Base-by-base conservation (phyloP, 2,329 filamentous ascomycete genomes). In the Xylaria digitata region DNA sequence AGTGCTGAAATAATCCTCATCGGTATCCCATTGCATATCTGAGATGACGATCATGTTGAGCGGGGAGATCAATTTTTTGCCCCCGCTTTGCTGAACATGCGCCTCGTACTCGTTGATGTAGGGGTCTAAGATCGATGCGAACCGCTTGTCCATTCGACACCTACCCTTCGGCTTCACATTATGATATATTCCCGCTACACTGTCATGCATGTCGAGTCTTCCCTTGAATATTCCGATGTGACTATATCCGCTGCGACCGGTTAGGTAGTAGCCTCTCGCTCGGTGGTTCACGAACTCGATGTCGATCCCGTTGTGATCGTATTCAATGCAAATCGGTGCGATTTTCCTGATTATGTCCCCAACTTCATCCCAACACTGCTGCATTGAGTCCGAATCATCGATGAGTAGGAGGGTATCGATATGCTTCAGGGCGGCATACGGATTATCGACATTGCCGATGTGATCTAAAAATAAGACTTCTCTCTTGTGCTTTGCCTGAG, bases 1-100 rank as follows among this genome's bases (percentile, higher is more conserved):
- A 2, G 56, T 40, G 6, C 37, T 37, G 8, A 66, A 60, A 9
- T 6, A 7, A 7, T 48, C 42, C 0, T 89, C 84, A 66, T 92
- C 89, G 72, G 92, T 89, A 4, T 83, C 86, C 0, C 90, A 87
- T 37, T 83, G 85, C 13, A 91, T 90, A 69, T 93, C 90, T 0
- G 91, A 92, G 70, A 93, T 88, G 19, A 91, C 87, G 70, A 94
- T 92, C 73, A 93, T 83, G 69, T 93, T 93, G n/a, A 93, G 80
- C 0, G 90, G 90, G 71, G 90, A 8, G 17, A 58, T 9, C n/a
- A 61, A 30, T 2, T 54, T 45, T 49, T 63, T 69, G n/a, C 53
- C 55, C 0, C 63, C 57, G 15, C 43, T 60, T 21, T 6, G 19
- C 2, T 17, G 23, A 34, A 49, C 26, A 8, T 21, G 19, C 7